Evolutionary conservation across 371 early-diverging fungal genomes (phyloP).

Genomic region (Fennellomyces sp.): DNA sequence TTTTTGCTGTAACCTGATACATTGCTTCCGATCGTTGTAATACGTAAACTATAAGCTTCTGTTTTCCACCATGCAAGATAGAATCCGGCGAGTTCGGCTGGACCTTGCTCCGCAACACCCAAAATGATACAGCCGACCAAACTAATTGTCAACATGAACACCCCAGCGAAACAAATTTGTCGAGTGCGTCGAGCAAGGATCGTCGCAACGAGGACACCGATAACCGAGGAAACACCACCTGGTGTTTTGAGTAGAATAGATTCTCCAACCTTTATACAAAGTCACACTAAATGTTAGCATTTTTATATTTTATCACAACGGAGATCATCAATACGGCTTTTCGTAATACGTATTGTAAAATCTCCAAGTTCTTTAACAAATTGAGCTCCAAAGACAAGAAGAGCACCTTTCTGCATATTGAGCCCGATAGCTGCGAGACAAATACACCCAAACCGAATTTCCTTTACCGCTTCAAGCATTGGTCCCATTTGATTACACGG

Average conservation of each 20-base stretch:
- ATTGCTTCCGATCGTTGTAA: conserved; percentile 22
- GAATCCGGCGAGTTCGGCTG: conserved; percentile 29
- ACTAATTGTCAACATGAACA: conserved; percentile 5
- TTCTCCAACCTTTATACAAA: conserved; percentile 10
- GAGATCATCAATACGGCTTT: no score
- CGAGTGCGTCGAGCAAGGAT: conserved; percentile 4
- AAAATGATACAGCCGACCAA: conserved; percentile 5
- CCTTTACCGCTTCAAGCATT: conserved; percentile 19
- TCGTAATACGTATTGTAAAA: conserved; percentile 9
- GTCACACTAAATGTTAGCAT: no score
- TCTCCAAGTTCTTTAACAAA: conserved; percentile 14
- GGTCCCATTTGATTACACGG: conserved; percentile 13
- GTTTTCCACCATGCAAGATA: conserved; percentile 25
- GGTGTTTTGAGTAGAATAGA: conserved; percentile 12
- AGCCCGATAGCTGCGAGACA: conserved; percentile 5
- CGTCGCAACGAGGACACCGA: conserved; percentile 9
- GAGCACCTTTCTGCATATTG: conserved; percentile 20
- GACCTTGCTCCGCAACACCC: background rate
- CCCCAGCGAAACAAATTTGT: conserved; percentile 11
- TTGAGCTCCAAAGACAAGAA: conserved; percentile 8
- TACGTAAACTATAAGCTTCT: conserved; percentile 13
- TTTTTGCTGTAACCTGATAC: conserved; percentile 24
- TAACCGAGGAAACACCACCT: background rate
- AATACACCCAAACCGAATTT: conserved; percentile 13
- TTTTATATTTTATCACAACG: background rate